Base-by-base conservation (phyloP, 306 rosid species). In the Trichosanthes truncata region DNA sequence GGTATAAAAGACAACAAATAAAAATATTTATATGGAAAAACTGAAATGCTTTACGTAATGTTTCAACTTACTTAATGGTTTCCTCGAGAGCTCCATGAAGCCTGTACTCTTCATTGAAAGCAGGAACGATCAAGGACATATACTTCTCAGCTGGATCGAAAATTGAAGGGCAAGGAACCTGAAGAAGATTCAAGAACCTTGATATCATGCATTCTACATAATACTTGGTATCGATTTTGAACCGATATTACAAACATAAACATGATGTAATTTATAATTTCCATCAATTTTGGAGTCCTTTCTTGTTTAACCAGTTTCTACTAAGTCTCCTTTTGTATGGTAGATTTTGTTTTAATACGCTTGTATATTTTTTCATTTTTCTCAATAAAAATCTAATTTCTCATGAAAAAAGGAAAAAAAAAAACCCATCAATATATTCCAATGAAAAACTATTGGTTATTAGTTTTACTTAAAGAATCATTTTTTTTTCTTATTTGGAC, bases 61-160 rank as follows among this genome's bases (percentile, higher is more conserved):
- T 21, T 77, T 60, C 56, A 78, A 86, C 93, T 87, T 85, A 95
- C 98, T 86, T 87, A 88, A 95, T 79, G 36, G 92, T 91, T 87
- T 95, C 98, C 43, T 91, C 91, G 61, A 95, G 93, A 10, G 98
- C 97, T 56, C 87, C 87, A 21, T 92, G 97, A 83, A 95, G 97
- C 82, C 98, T 91, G 72, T 81, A 87, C 85, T 95, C 96, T 79
- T 92, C 98, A 76, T 95, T 94, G 83, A 85, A 95, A 56, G 98
- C 97, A 66, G 97, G 98, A 74, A 92, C 80, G 46, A 95, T 91
- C 87, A 95, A 86, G 66, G 98, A 95, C 15, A 95, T 77, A 84
- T 91, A 95, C 87, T 95, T 95, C 56, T 92, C 88, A 0, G 98
- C 95, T 53, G 97, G 97, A 91, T 91, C 90, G 78, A 84, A 91